phyloP scores from a whole-genome alignment of 306 rosid species.

The Fagus sylvatica region DNA sequence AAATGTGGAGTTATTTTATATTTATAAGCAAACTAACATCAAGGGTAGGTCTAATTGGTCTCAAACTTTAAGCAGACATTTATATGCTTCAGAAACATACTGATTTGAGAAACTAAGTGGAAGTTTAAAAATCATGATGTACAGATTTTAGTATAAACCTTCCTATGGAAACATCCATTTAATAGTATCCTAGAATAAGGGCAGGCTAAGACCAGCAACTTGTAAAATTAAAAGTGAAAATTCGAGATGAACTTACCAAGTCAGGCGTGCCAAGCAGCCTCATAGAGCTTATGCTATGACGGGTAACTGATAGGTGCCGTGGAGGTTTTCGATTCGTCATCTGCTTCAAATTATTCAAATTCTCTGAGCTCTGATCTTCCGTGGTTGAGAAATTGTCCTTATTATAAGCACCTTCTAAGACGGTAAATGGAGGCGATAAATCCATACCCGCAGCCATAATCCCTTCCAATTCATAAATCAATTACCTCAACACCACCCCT shows the following conservation, averaged over 20 bases:
- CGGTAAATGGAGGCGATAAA: conserved; percentile 45
- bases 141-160: not conserved
- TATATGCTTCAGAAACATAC: not conserved
- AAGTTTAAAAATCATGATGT: not conserved
- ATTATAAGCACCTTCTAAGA: conserved; percentile 48
- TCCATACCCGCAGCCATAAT: conserved; percentile 61
- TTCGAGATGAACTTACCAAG: conserved; percentile 44
- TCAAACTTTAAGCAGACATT: not conserved
- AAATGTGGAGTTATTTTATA: not conserved
- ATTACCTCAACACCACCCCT: not conserved
- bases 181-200: not conserved
- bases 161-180: not conserved
- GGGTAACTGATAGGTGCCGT: conserved; percentile 46
- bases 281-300: conserved; percentile 57
- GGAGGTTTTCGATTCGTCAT: conserved; percentile 62
- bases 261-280: conserved; percentile 43
- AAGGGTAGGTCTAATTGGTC: not conserved
- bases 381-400: conserved; percentile 44
- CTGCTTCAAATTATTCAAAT: conserved; percentile 39
- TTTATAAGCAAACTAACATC: not conserved
- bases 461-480: conserved; percentile 36
- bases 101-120: not conserved
- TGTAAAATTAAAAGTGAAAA: not conserved
- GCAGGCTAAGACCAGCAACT: not conserved
- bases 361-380: conserved; percentile 42